Conservation (phyloP, 1,284 basidiomycete species). For the Rugosomyces carneus region DNA sequence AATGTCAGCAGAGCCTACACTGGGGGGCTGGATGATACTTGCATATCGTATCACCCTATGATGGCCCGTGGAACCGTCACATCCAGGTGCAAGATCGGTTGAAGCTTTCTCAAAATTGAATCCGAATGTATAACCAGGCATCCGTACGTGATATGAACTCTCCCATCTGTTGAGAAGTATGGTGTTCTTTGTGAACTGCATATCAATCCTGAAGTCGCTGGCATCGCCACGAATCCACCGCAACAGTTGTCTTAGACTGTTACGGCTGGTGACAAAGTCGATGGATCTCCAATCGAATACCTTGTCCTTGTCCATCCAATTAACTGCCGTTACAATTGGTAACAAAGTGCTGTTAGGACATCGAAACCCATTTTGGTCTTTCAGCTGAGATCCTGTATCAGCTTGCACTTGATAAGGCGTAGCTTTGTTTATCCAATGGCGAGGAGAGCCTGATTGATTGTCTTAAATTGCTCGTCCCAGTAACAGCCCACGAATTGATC, state of each 20-base stretch:
- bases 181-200: constrained; percentile 48
- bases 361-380: constrained; percentile 47
- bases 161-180: constrained; percentile 50
- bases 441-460: constrained; percentile 44
- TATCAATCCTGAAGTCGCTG: constrained; percentile 50
- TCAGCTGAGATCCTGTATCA: constrained; percentile 37
- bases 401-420: constrained; percentile 42
- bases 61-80: constrained; percentile 38
- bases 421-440: constrained; percentile 39
- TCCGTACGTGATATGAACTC: constrained; percentile 26
- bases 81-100: constrained; percentile 35
- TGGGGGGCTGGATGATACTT: too few species aligned
- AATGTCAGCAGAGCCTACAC: not conserved
- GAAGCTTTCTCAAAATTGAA: constrained; percentile 45
- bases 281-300: constrained; percentile 42
- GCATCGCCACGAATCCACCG: constrained; percentile 39
- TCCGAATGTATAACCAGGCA: constrained; percentile 36
- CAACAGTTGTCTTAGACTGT: constrained; percentile 48
- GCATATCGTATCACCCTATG: constrained; percentile 50
- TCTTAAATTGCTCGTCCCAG: not conserved
- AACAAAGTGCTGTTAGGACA: constrained; percentile 36
- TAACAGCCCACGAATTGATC: not conserved
- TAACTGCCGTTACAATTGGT: constrained; percentile 46
- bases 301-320: constrained; percentile 28
- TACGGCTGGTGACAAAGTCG: constrained; percentile 55